Percentiles rank a stretch among this genome's conserved stretches.
Conservation (phyloP, 2,329 filamentous ascomycete species). For the Fusarium austroafricanum region DNA sequence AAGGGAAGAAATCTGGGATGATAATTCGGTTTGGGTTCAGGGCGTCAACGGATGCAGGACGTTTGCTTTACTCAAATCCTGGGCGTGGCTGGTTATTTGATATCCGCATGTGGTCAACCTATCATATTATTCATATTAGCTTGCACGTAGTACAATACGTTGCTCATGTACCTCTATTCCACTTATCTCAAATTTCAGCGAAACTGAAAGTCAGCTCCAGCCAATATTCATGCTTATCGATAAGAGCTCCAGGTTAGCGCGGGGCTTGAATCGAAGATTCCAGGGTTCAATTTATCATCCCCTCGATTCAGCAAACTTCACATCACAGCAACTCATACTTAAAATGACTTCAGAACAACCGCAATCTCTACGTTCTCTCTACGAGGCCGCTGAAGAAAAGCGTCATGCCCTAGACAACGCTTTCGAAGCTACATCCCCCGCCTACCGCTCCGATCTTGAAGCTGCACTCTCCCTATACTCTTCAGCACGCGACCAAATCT, state of each 20-base stretch:
- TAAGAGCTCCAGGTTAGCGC: constrained; percentile 37
- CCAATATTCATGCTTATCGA: constrained; percentile 33
- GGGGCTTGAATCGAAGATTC: constrained; percentile 30
- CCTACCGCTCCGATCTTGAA: constrained; percentile 75
- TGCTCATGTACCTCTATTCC: background rate
- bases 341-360: constrained; percentile 56
- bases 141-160: background rate
- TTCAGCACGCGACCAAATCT: constrained; percentile 75
- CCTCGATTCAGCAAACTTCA: constrained; percentile 3
- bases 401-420: constrained; percentile 70
- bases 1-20: constrained; percentile 5
- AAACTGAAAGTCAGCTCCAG: background rate
- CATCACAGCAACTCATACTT: background rate
- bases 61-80: constrained; percentile 21
- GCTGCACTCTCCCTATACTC: constrained; percentile 77
- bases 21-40: constrained; percentile 10
- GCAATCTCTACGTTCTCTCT: constrained; percentile 63
- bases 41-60: constrained; percentile 31
- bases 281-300: constrained; percentile 39
- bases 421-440: constrained; percentile 72
- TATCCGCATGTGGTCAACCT: constrained; percentile 16
- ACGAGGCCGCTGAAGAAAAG: constrained; percentile 62
- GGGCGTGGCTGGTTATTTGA: constrained; percentile 21
- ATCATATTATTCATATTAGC: constrained; percentile 4
- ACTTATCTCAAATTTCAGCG: background rate